These are phyloP conservation scores for Aspergillus niger DNA, from an alignment of 2,329 filamentous ascomycete genomes.

Conservation along the genomic window DNA sequence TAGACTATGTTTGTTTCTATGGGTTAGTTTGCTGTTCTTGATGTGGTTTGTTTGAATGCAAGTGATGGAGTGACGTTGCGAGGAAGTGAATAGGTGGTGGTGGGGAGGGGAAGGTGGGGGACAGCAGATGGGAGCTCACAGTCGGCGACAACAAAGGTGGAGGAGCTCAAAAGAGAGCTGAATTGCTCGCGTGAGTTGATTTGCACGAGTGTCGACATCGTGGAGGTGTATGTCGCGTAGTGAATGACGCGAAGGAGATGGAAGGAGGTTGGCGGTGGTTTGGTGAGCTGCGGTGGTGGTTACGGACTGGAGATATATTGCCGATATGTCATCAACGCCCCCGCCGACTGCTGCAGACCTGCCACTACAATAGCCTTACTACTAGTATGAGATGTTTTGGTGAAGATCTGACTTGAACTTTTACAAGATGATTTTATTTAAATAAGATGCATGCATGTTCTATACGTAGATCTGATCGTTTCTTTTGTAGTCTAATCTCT, in stretches of 20 bases:
- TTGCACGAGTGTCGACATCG: constrained; percentile 47
- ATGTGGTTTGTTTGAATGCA: constrained; percentile 13
- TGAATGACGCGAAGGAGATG: constrained; percentile 15
- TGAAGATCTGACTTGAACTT: too few species aligned
- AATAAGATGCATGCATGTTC: too few species aligned
- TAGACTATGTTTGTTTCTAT: constrained; percentile 63
- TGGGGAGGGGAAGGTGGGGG: constrained; percentile 16
- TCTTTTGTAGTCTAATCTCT: not conserved
- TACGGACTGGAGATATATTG: constrained; percentile 23
- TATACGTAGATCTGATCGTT: not conserved
- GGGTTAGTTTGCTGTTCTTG: not conserved
- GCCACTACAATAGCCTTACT: not conserved
- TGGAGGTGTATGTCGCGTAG: constrained; percentile 25
- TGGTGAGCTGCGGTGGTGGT: constrained; percentile 9
- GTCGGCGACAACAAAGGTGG: constrained; percentile 80
- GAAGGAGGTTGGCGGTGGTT: constrained; percentile 16
- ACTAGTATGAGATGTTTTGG: not conserved
- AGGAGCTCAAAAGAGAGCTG: constrained; percentile 66
- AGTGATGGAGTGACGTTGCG: constrained; percentile 23
- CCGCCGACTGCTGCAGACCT: not conserved
- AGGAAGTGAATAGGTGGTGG: constrained; percentile 11
- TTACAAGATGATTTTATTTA: too few species aligned
- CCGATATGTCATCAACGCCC: constrained; percentile 31
- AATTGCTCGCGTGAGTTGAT: constrained; percentile 71
- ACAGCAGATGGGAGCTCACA: constrained; percentile 61